Conservation (phyloP, 305 asterid species). For the Rubia balearica region DNA sequence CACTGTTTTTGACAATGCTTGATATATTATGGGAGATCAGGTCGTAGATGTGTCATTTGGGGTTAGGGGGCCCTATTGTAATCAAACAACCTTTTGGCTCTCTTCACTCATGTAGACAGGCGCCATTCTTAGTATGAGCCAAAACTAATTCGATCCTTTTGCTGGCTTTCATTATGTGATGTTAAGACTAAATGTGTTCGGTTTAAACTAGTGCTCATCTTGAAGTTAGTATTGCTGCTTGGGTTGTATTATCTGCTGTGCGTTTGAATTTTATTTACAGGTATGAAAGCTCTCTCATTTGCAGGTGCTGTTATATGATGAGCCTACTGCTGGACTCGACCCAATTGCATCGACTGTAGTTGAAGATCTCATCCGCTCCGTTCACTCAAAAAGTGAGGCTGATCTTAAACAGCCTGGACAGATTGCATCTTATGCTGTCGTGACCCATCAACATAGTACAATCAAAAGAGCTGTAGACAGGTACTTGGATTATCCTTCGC, state of each 20-base stretch:
- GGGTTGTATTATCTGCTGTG: neutral
- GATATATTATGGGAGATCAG: neutral
- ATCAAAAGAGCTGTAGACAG: slow-evolving; percentile 95
- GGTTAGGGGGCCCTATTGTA: neutral
- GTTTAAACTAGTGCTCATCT: neutral
- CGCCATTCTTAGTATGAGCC: neutral
- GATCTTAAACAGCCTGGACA: slow-evolving; percentile 84
- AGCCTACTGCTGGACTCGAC: slow-evolving; percentile 99
- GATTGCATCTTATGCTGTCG: slow-evolving; percentile 85
- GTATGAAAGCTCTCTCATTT: slow-evolving; percentile 9
- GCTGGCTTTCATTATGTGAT: neutral
- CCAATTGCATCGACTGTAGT: slow-evolving; percentile 98
- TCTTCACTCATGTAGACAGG: neutral
- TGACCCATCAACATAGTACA: slow-evolving; percentile 98
- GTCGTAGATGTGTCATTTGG: neutral
- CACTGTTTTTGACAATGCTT: neutral
- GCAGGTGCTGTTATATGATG: slow-evolving; percentile 92
- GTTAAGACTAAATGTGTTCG: neutral
- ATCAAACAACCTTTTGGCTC: neutral
- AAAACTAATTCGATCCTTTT: neutral
- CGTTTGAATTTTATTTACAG: slow-evolving; percentile 1
- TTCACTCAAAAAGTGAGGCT: slow-evolving; percentile 76
- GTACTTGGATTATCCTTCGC: slow-evolving; percentile 31
- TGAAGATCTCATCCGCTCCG: slow-evolving; percentile 96
- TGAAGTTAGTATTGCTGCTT: neutral